Conservation (phyloP, 805 yeast genomes). For the Yueomyces sinensis region DNA sequence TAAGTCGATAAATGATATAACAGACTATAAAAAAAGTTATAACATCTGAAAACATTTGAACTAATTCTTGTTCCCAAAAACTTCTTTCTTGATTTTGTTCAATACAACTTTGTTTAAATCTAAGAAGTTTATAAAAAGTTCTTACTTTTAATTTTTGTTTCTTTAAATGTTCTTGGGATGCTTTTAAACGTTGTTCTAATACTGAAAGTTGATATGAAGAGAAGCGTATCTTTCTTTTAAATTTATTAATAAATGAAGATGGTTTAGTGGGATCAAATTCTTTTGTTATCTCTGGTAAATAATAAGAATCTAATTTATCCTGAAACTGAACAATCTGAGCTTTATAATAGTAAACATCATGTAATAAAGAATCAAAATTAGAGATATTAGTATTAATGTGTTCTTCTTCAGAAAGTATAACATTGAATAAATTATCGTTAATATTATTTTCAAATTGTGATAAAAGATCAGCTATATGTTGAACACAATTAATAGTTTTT, state of each 20-base stretch:
- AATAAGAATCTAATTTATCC: too few relatives aligned
- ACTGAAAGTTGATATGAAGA: constrained; percentile 14
- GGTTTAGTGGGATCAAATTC: constrained; percentile 17
- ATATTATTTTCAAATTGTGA: too few relatives aligned
- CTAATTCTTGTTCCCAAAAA: too few relatives aligned
- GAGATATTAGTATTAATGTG: constrained; percentile 17
- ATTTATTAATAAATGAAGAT: constrained; percentile 14
- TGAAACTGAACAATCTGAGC: too few relatives aligned
- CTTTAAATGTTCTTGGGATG: constrained; percentile 10
- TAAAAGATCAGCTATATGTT: too few relatives aligned
- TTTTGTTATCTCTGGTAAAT: too few relatives aligned
- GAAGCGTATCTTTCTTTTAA: constrained; percentile 5
- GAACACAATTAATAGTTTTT: too few relatives aligned
- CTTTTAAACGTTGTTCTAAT: constrained; percentile 18
- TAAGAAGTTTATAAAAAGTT: too few relatives aligned
- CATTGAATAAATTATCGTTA: constrained; percentile 11
- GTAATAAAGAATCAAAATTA: constrained; percentile 14
- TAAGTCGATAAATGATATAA: neutral
- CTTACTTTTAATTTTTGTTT: too few relatives aligned
- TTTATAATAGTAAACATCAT: constrained; percentile 15
- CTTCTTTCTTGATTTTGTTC: too few relatives aligned
- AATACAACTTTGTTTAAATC: too few relatives aligned
- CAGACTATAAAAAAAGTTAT: neutral
- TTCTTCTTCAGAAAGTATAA: constrained; percentile 16
- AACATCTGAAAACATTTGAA: neutral